Conservation (phyloP, 1,284 basidiomycete species). For the Neotropicomus parvogracilis region DNA sequence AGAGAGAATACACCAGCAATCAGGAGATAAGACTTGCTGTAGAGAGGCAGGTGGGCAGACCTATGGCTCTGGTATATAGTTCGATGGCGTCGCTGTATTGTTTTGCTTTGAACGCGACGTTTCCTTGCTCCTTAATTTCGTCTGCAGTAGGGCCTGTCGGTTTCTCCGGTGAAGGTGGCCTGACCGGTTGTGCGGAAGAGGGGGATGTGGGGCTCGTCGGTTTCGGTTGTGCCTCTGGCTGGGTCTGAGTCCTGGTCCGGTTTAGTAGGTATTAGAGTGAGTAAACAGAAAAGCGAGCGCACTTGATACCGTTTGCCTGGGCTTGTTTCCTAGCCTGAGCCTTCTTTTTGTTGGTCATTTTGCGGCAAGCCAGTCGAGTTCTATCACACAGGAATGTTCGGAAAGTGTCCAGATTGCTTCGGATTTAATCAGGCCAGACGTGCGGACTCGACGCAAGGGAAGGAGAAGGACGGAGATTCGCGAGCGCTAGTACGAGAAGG, state of each 20-base stretch:
- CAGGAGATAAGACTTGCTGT: conserved; percentile 9
- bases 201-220: conserved; percentile 22
- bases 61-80: conserved; percentile 76
- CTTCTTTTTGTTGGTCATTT: conserved; percentile 41
- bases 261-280: conserved; percentile 6
- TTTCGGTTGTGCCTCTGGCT: conserved; percentile 12
- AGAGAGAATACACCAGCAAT: conserved; percentile 8
- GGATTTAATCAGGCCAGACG: not conserved
- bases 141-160: conserved; percentile 43
- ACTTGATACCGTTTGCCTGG: conserved; percentile 28
- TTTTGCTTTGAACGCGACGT: conserved; percentile 67
- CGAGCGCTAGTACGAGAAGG: not conserved
- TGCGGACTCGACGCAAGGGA: not conserved
- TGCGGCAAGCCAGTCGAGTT: conserved; percentile 2
- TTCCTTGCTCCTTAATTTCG: conserved; percentile 68
- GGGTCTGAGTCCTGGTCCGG: conserved; percentile 17
- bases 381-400: conserved; percentile 6
- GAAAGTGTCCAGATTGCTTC: conserved; percentile 14
- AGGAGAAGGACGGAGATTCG: not conserved
- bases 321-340: conserved; percentile 32
- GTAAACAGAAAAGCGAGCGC: conserved; percentile 9
- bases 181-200: conserved; percentile 18
- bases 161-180: conserved; percentile 19
- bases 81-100: conserved; percentile 69
- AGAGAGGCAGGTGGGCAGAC: conserved; percentile 32